Conservation (phyloP, 2,329 filamentous ascomycete genomes). For the Penicillium nordicum region DNA sequence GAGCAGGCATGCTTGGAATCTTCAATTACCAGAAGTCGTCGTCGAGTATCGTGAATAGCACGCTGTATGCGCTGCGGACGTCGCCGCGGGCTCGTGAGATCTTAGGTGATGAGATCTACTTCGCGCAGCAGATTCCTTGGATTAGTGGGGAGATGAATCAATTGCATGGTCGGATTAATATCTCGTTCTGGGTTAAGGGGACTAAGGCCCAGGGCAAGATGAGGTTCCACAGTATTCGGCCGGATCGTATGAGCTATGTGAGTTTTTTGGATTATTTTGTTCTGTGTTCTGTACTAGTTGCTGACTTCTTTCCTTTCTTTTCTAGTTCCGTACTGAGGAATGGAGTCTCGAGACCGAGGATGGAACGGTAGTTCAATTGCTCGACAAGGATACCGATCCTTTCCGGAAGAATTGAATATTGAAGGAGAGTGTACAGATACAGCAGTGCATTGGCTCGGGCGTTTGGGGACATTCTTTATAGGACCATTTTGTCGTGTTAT, state of each 20-base stretch:
- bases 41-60: conserved; percentile 80
- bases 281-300: not conserved
- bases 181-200: conserved; percentile 82
- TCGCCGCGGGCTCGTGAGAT: conserved; percentile 68
- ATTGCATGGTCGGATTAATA: conserved; percentile 84
- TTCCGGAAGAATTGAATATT: conserved; percentile 53
- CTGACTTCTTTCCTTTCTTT: conserved; percentile 5
- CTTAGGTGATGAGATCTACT: conserved; percentile 85
- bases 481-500: conserved; percentile 7
- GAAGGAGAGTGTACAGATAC: conserved; percentile 35
- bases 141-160: conserved; percentile 88
- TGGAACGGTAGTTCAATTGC: conserved; percentile 68
- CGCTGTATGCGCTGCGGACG: conserved; percentile 86
- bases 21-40: conserved; percentile 99
- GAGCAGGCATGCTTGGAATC: conserved; percentile 72
- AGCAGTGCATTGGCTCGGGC: conserved; percentile 23
- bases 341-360: conserved; percentile 77
- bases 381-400: conserved; percentile 66
- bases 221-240: conserved; percentile 74
- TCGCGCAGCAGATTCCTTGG: conserved; percentile 74
- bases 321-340: conserved; percentile 77
- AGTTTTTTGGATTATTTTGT: conserved; percentile 28
- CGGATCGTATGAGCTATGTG: conserved; percentile 58
- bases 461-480: conserved; percentile 18
- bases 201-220: conserved; percentile 68